phyloP scores from a whole-genome alignment of 1,139 yeast genomes.

The Sugiyamaella castrensis region DNA sequence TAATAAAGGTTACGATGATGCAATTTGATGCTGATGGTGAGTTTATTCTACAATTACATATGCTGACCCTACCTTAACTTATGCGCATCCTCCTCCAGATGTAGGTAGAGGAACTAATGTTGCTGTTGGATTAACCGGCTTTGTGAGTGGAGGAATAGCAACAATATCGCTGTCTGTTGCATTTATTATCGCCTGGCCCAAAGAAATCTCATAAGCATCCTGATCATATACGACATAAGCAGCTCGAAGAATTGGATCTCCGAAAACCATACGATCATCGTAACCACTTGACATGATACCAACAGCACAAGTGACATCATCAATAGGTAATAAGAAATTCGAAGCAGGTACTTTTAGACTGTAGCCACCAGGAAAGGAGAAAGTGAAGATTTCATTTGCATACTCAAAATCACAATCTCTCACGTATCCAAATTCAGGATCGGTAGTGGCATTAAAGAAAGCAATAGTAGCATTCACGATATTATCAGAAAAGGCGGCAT shows the following conservation, averaged over 20 bases:
- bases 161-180: conserved; percentile 26
- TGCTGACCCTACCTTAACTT: background rate
- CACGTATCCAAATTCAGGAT: conserved; percentile 14
- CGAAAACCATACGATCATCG: conserved; percentile 36
- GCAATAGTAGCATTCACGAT: conserved; percentile 6
- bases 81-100: background rate
- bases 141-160: conserved; percentile 12
- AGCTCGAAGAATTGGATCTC: conserved; percentile 53
- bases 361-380: conserved; percentile 19
- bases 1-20: too few species aligned
- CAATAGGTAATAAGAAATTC: conserved; percentile 15
- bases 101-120: conserved; percentile 16
- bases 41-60: background rate
- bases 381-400: conserved; percentile 12
- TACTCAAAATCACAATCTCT: conserved; percentile 13
- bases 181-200: conserved; percentile 52
- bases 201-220: conserved; percentile 50
- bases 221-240: conserved; percentile 58
- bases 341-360: conserved; percentile 16
- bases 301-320: conserved; percentile 16
- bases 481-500: conserved; percentile 16
- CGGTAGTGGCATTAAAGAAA: conserved; percentile 17
- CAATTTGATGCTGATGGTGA: too few species aligned
- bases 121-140: conserved; percentile 20
- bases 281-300: conserved; percentile 14